These are phyloP conservation scores for Echites panduratus DNA, from an alignment of 257 asterid genomes.

Conservation along the genomic window DNA sequence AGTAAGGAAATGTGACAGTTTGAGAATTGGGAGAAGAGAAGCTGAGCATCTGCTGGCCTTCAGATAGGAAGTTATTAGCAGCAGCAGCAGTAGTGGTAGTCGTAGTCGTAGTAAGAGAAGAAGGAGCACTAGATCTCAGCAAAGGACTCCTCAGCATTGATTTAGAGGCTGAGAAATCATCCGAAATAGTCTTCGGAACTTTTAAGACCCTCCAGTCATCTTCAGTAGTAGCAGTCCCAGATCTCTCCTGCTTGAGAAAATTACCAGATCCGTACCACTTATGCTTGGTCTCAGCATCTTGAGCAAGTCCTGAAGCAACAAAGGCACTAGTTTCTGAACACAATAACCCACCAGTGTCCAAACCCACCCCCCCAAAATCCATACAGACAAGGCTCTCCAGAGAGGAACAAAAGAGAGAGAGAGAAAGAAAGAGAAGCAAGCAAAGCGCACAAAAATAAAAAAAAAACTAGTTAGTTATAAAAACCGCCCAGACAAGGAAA, in stretches of 20 bases:
- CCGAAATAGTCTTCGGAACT: slow-evolving; percentile 36
- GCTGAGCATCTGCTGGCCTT: slow-evolving; percentile 81
- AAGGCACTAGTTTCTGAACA: slow-evolving; percentile 26
- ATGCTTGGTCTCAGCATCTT: slow-evolving; percentile 27
- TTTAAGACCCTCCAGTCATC: slow-evolving; percentile 53
- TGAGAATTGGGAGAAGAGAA: slow-evolving; percentile 66
- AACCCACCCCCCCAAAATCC: slow-evolving; percentile 68
- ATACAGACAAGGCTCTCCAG: slow-evolving; percentile 20
- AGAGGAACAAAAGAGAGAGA: slow-evolving; percentile 2
- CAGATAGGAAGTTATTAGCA: slow-evolving; percentile 15
- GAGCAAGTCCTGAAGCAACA: slow-evolving; percentile 13
- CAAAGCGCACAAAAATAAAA: no score
- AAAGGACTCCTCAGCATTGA: slow-evolving; percentile 31
- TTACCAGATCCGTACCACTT: slow-evolving; percentile 56
- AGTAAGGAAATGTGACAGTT: slow-evolving; percentile 36
- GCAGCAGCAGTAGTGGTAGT: background rate
- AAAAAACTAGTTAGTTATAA: slow-evolving; percentile 16
- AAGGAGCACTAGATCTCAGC: slow-evolving; percentile 33
- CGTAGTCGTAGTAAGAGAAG: background rate
- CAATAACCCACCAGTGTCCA: slow-evolving; percentile 41
- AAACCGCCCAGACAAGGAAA: slow-evolving; percentile 20
- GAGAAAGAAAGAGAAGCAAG: background rate
- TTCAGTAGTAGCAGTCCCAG: slow-evolving; percentile 27
- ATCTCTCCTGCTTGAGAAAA: slow-evolving; percentile 48
- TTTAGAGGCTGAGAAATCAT: slow-evolving; percentile 27